A percentile compares a stretch with the other conserved stretches of the same genome.
Evolutionary conservation across 83 land plant genomes (phyloP).

Genomic region (Thuja plicata): DNA sequence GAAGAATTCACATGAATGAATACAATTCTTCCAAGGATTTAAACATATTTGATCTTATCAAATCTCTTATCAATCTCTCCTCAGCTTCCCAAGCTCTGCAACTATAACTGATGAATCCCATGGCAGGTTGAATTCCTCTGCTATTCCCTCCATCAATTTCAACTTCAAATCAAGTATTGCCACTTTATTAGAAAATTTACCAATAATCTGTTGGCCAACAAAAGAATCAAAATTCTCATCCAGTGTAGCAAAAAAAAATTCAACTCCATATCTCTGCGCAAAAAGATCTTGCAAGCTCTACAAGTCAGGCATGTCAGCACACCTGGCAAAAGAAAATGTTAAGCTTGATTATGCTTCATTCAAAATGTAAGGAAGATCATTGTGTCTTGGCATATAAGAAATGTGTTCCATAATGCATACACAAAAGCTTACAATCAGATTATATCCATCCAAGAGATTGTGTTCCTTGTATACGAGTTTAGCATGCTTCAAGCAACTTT

Average conservation of each 20-base stretch:
- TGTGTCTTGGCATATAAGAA: background rate
- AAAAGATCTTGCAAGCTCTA: constrained; percentile 43
- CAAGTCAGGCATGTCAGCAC: constrained; percentile 74
- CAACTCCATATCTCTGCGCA: constrained; percentile 53
- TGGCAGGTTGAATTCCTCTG: background rate
- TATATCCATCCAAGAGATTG: background rate
- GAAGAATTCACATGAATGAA: too few species aligned
- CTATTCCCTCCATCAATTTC: background rate
- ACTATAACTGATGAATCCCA: background rate
- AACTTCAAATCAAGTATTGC: background rate
- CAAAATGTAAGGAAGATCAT: background rate
- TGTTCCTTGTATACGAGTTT: background rate
- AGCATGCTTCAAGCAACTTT: background rate
- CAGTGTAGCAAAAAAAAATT: constrained; percentile 30
- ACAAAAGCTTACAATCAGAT: background rate
- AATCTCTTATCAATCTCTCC: too few species aligned
- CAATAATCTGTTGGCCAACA: background rate
- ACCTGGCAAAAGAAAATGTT: constrained; percentile 26
- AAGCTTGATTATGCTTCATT: constrained; percentile 5
- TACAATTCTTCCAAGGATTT: too few species aligned
- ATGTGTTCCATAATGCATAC: background rate
- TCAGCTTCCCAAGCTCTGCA: background rate
- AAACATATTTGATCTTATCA: too few species aligned
- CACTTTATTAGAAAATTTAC: background rate
- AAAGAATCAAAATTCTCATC: background rate